A percentile compares a stretch with the other conserved stretches of the same genome.
phyloP scores from a whole-genome alignment of 2,329 filamentous ascomycete species.

The Fusarium oxysporum region DNA sequence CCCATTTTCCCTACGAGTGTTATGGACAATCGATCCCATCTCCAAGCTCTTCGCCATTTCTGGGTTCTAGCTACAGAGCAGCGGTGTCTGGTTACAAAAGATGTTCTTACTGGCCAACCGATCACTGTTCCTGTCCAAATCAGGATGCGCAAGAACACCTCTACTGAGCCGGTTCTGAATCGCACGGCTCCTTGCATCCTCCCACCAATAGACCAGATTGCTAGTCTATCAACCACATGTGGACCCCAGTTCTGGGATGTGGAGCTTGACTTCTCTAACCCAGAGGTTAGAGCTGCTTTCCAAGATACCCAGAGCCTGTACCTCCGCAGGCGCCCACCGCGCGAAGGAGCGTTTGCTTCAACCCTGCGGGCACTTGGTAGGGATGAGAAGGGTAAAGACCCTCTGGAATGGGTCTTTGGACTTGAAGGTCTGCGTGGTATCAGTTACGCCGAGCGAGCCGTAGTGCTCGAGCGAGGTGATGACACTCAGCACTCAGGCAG shows the following conservation, averaged over 20 bases:
- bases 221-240: conserved; percentile 68
- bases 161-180: conserved; percentile 53
- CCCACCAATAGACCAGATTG: conserved; percentile 73
- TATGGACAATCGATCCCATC: conserved; percentile 92
- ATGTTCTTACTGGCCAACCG: conserved; percentile 84
- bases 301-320: conserved; percentile 77
- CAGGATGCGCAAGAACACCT: conserved; percentile 60
- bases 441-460: conserved; percentile 74
- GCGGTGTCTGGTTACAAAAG: conserved; percentile 87
- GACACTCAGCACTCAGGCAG: conserved; percentile 61
- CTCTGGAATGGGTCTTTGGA: conserved; percentile 81
- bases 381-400: conserved; percentile 49
- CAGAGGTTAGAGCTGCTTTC: conserved; percentile 71
- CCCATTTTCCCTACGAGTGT: conserved; percentile 90
- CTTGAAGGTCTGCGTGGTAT: conserved; percentile 66
- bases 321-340: conserved; percentile 76
- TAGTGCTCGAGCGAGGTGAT: conserved; percentile 66
- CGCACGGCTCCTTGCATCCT: conserved; percentile 69
- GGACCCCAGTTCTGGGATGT: conserved; percentile 83
- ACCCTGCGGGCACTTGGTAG: conserved; percentile 78
- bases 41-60: conserved; percentile 96
- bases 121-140: conserved; percentile 79
- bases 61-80: conserved; percentile 95
- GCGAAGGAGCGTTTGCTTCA: conserved; percentile 77
- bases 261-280: conserved; percentile 78